Evolutionary conservation across 2,329 filamentous ascomycete species (phyloP).

Genomic region (Leptographium galeiforme): DNA sequence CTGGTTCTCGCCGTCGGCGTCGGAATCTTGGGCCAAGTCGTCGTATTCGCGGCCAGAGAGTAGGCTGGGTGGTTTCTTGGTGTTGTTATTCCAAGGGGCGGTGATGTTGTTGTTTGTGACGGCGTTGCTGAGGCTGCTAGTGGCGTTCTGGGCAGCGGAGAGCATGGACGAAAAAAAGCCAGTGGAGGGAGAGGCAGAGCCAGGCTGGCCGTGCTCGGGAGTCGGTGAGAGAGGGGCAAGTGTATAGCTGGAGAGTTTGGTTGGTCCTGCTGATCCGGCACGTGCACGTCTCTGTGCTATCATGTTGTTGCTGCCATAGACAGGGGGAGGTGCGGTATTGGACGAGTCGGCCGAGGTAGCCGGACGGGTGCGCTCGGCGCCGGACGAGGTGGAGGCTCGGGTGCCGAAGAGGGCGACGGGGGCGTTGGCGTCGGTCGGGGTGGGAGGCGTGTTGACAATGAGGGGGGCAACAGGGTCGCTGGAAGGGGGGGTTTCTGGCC

Average conservation of each 20-base stretch:
- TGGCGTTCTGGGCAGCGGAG: constrained; percentile 85
- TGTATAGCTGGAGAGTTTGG: constrained; percentile 72
- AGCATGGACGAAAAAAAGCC: constrained; percentile 93
- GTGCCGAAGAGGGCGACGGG: constrained; percentile 8
- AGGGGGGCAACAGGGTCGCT: constrained; percentile 32
- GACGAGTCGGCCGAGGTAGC: constrained; percentile 15
- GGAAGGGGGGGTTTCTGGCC: constrained; percentile 35
- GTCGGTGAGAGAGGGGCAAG: constrained; percentile 63
- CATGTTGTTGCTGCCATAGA: constrained; percentile 40
- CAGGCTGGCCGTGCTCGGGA: constrained; percentile 48
- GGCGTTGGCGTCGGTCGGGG: constrained; percentile 35
- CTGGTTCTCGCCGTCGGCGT: constrained; percentile 9
- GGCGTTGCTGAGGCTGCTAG: constrained; percentile 58
- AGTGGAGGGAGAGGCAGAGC: constrained; percentile 33
- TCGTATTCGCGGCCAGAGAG: constrained; percentile 1
- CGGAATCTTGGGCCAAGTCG: constrained; percentile 9
- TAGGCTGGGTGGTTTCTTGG: constrained; percentile 19
- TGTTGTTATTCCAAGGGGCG: constrained; percentile 27
- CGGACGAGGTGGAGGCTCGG: constrained; percentile 2
- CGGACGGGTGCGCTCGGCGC: not conserved
- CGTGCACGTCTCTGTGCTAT: constrained; percentile 49
- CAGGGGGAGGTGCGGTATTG: constrained; percentile 46
- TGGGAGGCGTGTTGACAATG: constrained; percentile 55
- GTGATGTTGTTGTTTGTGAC: constrained; percentile 56
- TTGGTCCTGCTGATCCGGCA: constrained; percentile 53